Evolutionary conservation across 2,329 filamentous ascomycete genomes (phyloP), one percentile per base, ranked within the genome.

Genomic region (Pseudogymnoascus sp.): DNA sequence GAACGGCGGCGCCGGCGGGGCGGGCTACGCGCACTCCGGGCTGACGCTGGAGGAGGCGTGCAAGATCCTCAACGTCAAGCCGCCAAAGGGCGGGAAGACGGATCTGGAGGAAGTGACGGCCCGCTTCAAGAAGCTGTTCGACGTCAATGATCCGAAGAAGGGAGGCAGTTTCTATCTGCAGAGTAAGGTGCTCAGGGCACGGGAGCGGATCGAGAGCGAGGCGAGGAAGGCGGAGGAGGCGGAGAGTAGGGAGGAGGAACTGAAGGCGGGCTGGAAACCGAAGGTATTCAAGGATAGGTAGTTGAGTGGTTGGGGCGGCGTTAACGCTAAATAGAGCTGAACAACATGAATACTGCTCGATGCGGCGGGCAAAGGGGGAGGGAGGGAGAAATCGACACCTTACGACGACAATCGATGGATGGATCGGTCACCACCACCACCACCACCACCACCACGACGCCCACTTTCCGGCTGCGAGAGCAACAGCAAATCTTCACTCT

Each of bases 111-210:
- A 88, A 68, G 87, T 96, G 63, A 88, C 89, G 77, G 86, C 89
- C 70, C 84, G 92, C 62, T 99, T 97, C 82, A 97, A 97, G 84
- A 87, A 88, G 68, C 80, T 99, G 59, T 99, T 97, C 75, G 95
- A 99, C 77, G 80, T 85, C 70, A 99, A 99, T 78, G 90, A 99
- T 68, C 93, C 95, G 10, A 83, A 96, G 77, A 96, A 96, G 73
- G 95, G 95, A 37, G 95, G 95, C 62, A 97, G 92, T 72, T 99
- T 99, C 78, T 99, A 99, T 77, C 82, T 99, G 59, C 95, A 99
- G 78, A 97, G 93, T 82, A 99, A 99, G 79, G 86, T 99, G 63
- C 78, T 97, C 70, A 83, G 95, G 66, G 95, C 95, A 64, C 85
- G 93, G 71, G 93, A 99, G 78, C 82, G 95, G 67, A 89, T 99